phyloP scores from a whole-genome alignment of 352 stramenopile species.

The Thraustotheca clavata region DNA sequence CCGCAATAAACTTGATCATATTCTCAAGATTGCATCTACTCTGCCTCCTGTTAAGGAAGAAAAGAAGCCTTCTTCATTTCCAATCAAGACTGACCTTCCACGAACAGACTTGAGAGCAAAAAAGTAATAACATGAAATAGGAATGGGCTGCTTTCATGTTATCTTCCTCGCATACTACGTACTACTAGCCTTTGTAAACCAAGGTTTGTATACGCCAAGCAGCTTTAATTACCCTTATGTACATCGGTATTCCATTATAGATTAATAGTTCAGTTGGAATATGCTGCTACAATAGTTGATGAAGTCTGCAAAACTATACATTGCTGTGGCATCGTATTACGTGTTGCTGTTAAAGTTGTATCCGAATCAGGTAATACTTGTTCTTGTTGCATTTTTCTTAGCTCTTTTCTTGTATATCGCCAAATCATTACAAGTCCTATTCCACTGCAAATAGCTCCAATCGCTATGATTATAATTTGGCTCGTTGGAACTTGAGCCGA shows the following conservation, averaged over 20 bases:
- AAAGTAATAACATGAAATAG: slow-evolving; percentile 4
- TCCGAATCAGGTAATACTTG: no score
- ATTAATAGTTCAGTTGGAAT: no score
- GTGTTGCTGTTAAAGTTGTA: no score
- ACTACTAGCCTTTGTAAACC: background rate
- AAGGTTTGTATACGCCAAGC: no score
- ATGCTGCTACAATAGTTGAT: no score
- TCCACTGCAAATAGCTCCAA: background rate
- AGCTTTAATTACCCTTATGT: no score
- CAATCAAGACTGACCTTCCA: background rate
- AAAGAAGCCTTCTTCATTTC: background rate
- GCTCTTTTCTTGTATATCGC: slow-evolving; percentile 12
- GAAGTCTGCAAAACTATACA: no score
- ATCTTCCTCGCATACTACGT: background rate
- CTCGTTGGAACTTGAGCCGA: background rate
- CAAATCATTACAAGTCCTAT: background rate
- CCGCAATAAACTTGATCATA: slow-evolving; percentile 75
- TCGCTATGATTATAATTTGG: background rate
- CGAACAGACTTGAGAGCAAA: slow-evolving; percentile 5
- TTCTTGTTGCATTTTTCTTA: background rate
- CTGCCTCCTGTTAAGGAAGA: background rate
- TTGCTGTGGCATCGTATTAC: no score
- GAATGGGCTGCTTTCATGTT: background rate
- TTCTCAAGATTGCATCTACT: slow-evolving; percentile 42
- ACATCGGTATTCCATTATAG: no score